phyloP scores from a whole-genome alignment of 2,329 filamentous ascomycete genomes.

The Cercospora sojina region DNA sequence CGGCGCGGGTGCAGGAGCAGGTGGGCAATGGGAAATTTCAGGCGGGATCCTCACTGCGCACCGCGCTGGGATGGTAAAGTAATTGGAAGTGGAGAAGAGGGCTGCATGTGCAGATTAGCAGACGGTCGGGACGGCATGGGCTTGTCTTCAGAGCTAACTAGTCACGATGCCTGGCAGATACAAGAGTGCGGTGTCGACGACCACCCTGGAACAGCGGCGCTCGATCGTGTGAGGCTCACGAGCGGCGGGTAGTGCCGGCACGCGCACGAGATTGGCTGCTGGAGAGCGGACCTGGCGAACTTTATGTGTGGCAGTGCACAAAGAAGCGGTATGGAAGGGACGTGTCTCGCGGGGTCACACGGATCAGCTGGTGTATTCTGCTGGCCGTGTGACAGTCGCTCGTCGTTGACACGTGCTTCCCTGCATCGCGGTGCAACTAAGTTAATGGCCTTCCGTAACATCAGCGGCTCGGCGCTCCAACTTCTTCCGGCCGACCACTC shows the following conservation, averaged over 20 bases:
- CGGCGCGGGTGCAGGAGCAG: not conserved
- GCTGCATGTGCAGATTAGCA: conserved; percentile 10
- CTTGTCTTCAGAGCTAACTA: not conserved
- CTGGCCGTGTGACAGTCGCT: not conserved
- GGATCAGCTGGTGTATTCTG: not conserved
- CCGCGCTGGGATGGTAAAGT: conserved; percentile 5
- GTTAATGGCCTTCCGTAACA: not conserved
- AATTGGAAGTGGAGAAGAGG: conserved; percentile 12
- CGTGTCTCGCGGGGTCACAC: not conserved
- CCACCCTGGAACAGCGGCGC: not conserved
- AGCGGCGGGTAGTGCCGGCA: not conserved
- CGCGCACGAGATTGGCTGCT: not conserved
- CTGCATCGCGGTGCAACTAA: not conserved
- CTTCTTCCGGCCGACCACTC: no score
- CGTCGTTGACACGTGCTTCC: not conserved
- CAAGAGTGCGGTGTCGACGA: not conserved
- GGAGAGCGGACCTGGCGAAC: not conserved
- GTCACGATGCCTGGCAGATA: not conserved
- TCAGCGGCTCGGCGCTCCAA: not conserved
- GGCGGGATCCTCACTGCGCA: not conserved
- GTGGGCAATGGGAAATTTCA: not conserved
- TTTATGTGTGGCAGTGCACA: not conserved
- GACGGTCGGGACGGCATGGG: not conserved
- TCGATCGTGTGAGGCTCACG: not conserved
- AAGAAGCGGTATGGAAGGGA: not conserved